These are phyloP conservation scores for Venturia effusa DNA, from an alignment of 2,329 filamentous ascomycete species.

Conservation along the genomic window DNA sequence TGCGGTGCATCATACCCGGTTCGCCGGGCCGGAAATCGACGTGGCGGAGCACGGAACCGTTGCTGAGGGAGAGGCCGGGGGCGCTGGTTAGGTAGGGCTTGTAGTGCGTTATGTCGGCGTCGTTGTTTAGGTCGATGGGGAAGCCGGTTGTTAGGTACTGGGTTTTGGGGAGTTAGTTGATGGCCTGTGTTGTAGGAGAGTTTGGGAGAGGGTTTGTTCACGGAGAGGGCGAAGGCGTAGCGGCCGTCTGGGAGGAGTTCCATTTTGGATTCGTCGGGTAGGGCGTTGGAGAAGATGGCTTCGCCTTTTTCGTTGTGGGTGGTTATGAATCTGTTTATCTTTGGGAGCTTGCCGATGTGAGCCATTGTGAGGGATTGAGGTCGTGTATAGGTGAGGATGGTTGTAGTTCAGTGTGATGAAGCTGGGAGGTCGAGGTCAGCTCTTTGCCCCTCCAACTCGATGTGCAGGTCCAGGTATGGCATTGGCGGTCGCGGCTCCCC, in stretches of 20 bases:
- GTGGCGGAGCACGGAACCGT: constrained; percentile 36
- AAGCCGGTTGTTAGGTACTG: constrained; percentile 37
- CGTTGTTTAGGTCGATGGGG: constrained; percentile 35
- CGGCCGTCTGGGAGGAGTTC: constrained; percentile 10
- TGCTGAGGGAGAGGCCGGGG: constrained; percentile 39
- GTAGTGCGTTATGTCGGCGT: constrained; percentile 38
- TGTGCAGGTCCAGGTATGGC: not conserved
- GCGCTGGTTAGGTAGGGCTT: constrained; percentile 31
- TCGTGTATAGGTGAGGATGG: not conserved
- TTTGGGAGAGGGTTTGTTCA: constrained; percentile 14
- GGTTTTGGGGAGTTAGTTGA: not conserved
- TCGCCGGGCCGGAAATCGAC: constrained; percentile 27
- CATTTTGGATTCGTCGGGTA: constrained; percentile 26
- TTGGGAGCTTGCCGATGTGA: constrained; percentile 11
- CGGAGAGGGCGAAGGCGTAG: constrained; percentile 2
- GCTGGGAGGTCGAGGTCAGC: no score
- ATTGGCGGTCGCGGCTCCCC: not conserved
- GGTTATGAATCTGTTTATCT: constrained; percentile 24
- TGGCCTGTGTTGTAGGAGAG: not conserved
- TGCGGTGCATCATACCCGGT: constrained; percentile 30
- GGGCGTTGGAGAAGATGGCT: constrained; percentile 25
- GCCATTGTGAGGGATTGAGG: constrained; percentile 5
- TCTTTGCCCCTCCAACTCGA: no score
- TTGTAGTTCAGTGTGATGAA: no score
- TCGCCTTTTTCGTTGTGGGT: constrained; percentile 25